A percentile compares a stretch with the other conserved stretches of the same genome.
These are phyloP conservation scores for Quambalaria eucalypti DNA, from an alignment of 1,284 basidiomycete genomes.

Conservation along the genomic window DNA sequence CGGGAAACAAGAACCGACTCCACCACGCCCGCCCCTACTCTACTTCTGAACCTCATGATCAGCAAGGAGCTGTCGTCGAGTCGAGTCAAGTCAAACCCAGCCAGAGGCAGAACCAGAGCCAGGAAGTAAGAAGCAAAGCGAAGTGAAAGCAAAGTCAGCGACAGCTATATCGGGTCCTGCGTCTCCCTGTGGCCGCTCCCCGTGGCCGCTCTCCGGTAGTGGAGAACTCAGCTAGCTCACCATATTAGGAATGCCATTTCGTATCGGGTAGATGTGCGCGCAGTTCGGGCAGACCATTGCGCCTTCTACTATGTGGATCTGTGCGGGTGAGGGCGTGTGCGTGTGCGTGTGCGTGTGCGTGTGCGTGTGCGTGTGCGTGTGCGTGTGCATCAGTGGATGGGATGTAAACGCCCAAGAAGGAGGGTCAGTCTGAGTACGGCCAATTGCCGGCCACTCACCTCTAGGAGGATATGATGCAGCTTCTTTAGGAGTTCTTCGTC, in stretches of 20 bases:
- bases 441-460: too few relatives aligned
- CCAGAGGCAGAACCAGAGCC: not conserved
- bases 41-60: slow-evolving; percentile 71
- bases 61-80: slow-evolving; percentile 70
- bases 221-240: too few relatives aligned
- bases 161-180: not conserved
- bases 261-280: slow-evolving; percentile 78
- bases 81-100: not conserved
- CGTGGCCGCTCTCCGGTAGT: not conserved
- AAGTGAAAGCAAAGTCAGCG: not conserved
- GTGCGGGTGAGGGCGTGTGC: slow-evolving; percentile 1
- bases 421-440: too few relatives aligned
- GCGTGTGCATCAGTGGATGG: too few relatives aligned
- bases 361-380: too few relatives aligned
- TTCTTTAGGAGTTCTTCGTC: slow-evolving; percentile 53
- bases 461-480: slow-evolving; percentile 84
- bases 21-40: too few relatives aligned
- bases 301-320: slow-evolving; percentile 90
- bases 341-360: too few relatives aligned
- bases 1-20: too few relatives aligned
- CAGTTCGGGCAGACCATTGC: slow-evolving; percentile 90
- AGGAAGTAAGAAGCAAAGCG: not conserved
- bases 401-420: too few relatives aligned
- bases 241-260: slow-evolving; percentile 96
- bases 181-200: not conserved